Evolutionary conservation across 441 rosid species (phyloP).

Genomic region (Arabidopsis lyrata): DNA sequence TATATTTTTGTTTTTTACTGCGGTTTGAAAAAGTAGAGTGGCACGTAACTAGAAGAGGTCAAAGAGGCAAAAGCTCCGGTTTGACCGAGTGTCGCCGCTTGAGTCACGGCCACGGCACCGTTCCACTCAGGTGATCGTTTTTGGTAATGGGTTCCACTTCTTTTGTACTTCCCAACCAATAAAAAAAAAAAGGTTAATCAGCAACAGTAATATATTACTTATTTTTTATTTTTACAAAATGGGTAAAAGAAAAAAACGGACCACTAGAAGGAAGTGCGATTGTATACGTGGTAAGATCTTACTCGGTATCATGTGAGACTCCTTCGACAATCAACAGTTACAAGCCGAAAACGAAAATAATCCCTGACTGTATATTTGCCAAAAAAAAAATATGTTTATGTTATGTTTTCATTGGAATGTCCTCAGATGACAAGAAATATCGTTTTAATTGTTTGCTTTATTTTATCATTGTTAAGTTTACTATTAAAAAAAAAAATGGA

Average conservation of each 20-base stretch:
- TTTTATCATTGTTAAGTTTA: not conserved
- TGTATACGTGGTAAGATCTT: conserved; percentile 11
- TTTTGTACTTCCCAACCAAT: conserved; percentile 24
- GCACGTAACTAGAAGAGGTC: conserved; percentile 46
- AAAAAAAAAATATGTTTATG: not conserved
- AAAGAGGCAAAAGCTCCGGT: conserved; percentile 58
- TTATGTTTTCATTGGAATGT: not conserved
- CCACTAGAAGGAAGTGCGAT: not conserved
- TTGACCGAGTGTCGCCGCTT: conserved; percentile 62
- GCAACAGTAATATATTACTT: conserved; percentile 7
- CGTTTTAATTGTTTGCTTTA: not conserved
- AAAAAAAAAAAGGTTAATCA: not conserved
- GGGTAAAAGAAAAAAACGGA: conserved; percentile 7
- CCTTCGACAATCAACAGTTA: conserved; percentile 3
- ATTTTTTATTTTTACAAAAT: conserved; percentile 7
- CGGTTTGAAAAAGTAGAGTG: not conserved
- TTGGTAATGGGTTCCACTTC: conserved; percentile 5
- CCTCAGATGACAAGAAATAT: not conserved
- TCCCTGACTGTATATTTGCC: not conserved
- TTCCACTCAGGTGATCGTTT: conserved; percentile 37
- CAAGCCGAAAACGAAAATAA: not conserved
- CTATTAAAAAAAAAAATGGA: not conserved
- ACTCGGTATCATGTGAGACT: not conserved
- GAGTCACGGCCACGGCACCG: conserved; percentile 57
- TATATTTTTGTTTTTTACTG: too few relatives aligned